These are phyloP conservation scores for Mycena amicta DNA, from an alignment of 768 basidiomycete genomes.

Conservation along the genomic window DNA sequence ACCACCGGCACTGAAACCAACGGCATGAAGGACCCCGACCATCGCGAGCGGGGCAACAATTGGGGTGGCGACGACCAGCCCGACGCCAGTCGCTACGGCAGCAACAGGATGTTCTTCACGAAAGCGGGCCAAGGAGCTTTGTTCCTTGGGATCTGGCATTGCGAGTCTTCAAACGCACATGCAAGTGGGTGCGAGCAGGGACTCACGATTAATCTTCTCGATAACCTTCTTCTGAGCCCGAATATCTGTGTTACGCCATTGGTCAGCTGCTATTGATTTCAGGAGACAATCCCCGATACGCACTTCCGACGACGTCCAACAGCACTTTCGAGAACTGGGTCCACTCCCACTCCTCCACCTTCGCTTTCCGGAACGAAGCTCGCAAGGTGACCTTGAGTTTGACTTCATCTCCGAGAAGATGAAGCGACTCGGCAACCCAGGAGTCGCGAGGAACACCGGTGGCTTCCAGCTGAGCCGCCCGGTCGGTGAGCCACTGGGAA, in stretches of 20 bases:
- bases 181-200: not conserved
- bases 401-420: not conserved
- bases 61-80: not conserved
- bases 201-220: not conserved
- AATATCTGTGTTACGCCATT: not conserved
- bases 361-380: not conserved
- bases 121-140: not conserved
- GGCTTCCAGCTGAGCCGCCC: not conserved
- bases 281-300: not conserved
- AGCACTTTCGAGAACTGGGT: not conserved
- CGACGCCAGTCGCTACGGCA: not conserved
- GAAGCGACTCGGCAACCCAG: not conserved
- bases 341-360: not conserved
- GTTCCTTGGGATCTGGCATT: not conserved
- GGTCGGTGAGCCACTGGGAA: not conserved
- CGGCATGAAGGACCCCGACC: not conserved
- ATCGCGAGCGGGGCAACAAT: not conserved
- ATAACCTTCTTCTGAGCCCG: not conserved
- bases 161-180: not conserved
- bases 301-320: not conserved
- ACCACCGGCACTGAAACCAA: not conserved
- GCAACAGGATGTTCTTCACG: not conserved
- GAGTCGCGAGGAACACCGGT: not conserved
- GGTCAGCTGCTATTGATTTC: not conserved
- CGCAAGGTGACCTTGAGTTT: not conserved